Conservation (phyloP, 208 protist species). For the Novymonas esmeraldas region DNA sequence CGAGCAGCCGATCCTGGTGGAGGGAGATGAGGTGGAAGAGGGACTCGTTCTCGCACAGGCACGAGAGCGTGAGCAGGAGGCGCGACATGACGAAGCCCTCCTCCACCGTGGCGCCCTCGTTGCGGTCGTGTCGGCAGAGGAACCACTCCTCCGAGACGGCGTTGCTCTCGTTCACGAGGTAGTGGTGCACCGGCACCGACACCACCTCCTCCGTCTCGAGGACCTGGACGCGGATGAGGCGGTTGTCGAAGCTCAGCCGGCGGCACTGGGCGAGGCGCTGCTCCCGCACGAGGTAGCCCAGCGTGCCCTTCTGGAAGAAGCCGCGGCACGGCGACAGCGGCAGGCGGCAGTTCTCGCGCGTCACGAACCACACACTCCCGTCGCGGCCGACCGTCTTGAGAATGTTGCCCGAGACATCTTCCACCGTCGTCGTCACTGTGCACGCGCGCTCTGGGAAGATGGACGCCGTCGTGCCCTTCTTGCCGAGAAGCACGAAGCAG, state of each 20-base stretch:
- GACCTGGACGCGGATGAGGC: slow-evolving; percentile 44
- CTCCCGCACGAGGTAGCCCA: slow-evolving; percentile 78
- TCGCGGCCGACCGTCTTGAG: slow-evolving; percentile 39
- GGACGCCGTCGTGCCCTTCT: slow-evolving; percentile 54
- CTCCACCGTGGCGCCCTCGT: slow-evolving; percentile 55
- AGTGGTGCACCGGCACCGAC: slow-evolving; percentile 41
- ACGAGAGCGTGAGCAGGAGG: slow-evolving; percentile 83
- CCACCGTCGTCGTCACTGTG: slow-evolving; percentile 47
- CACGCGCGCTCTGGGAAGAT: slow-evolving; percentile 64
- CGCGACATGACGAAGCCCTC: slow-evolving; percentile 88
- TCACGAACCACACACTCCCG: slow-evolving; percentile 44
- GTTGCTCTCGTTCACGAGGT: slow-evolving; percentile 55
- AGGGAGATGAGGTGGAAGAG: slow-evolving; percentile 65
- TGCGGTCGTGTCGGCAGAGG: slow-evolving; percentile 37
- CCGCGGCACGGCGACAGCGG: slow-evolving; percentile 52
- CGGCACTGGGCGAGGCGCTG: slow-evolving; percentile 67
- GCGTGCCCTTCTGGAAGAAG: slow-evolving; percentile 13
- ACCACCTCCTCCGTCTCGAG: slow-evolving; percentile 35
- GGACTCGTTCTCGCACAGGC: slow-evolving; percentile 77
- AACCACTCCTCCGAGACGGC: slow-evolving; percentile 63
- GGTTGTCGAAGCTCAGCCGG: slow-evolving; percentile 38
- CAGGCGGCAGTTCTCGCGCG: slow-evolving; percentile 78
- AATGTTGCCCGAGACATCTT: slow-evolving; percentile 55
- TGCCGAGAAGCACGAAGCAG: slow-evolving; percentile 85
- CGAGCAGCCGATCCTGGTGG: slow-evolving; percentile 52